phyloP scores from a whole-genome alignment of 345 rosid genomes.

The Noccaea caerulescens region DNA sequence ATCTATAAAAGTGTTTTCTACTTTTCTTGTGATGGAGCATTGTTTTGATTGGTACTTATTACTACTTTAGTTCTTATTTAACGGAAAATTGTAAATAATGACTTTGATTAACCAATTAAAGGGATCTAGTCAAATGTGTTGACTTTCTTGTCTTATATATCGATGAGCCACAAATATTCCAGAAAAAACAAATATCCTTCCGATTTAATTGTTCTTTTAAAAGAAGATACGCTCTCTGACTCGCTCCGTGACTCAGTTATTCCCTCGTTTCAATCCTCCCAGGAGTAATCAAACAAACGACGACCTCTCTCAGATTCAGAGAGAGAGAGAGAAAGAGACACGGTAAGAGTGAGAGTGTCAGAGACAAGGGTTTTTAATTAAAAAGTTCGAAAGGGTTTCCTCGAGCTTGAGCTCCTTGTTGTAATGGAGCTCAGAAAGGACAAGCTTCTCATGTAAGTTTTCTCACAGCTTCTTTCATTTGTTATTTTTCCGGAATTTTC shows the following conservation, averaged over 20 bases:
- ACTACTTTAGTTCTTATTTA: neutral
- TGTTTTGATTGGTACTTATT: neutral
- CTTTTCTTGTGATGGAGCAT: neutral
- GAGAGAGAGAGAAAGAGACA: constrained; percentile 20
- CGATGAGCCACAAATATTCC: constrained; percentile 22
- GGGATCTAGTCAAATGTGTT: constrained; percentile 28
- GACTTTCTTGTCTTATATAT: constrained; percentile 30
- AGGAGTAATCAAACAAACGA: constrained; percentile 22
- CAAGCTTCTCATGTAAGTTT: constrained; percentile 58
- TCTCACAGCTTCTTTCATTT: neutral
- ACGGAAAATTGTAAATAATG: neutral
- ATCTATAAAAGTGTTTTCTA: neutral
- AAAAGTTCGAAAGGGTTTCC: constrained; percentile 16
- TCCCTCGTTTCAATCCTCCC: constrained; percentile 26
- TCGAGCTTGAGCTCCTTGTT: constrained; percentile 31
- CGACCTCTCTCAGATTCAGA: constrained; percentile 34
- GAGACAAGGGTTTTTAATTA: neutral
- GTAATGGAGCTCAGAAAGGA: constrained; percentile 69
- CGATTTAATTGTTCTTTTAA: neutral
- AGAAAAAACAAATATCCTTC: constrained; percentile 32
- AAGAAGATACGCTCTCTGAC: constrained; percentile 37
- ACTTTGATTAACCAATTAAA: constrained; percentile 11
- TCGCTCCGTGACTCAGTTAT: constrained; percentile 43
- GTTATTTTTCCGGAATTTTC: neutral
- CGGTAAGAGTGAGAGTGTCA: constrained; percentile 28